These are phyloP conservation scores for Salvia rosmarinus DNA, from an alignment of 257 asterid genomes.

Conservation along the genomic window DNA sequence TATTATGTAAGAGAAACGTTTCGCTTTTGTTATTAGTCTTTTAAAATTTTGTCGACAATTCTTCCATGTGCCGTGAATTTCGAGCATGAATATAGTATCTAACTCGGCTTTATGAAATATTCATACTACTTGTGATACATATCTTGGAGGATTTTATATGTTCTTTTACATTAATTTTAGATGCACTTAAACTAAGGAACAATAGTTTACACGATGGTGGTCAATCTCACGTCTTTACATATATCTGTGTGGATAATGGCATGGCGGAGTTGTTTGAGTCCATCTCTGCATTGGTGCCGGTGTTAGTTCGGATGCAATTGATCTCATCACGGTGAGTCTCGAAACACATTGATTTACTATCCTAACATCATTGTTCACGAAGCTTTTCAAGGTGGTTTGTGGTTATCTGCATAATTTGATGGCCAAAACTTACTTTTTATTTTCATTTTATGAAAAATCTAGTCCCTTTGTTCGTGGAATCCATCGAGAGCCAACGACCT, in stretches of 20 bases:
- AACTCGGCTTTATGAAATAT: background rate
- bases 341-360: no score
- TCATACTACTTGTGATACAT: background rate
- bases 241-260: constrained; percentile 16
- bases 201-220: background rate
- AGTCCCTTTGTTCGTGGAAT: no score
- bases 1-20: background rate
- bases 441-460: no score
- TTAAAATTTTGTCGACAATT: background rate
- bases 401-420: no score
- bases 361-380: no score
- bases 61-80: background rate
- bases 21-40: background rate
- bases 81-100: background rate
- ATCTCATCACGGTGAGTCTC: constrained; percentile 44
- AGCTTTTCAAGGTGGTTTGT: no score
- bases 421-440: no score
- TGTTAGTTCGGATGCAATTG: constrained; percentile 58
- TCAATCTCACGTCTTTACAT: no score
- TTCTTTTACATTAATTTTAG: background rate
- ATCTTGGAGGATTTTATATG: background rate
- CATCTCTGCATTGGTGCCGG: constrained; percentile 65
- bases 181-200: background rate
- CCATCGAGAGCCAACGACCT: no score
- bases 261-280: constrained; percentile 55